Evolutionary conservation across 1,284 basidiomycete genomes (phyloP), one percentile per base, ranked within the genome.

Genomic region (Apiotrichum siamense): DNA sequence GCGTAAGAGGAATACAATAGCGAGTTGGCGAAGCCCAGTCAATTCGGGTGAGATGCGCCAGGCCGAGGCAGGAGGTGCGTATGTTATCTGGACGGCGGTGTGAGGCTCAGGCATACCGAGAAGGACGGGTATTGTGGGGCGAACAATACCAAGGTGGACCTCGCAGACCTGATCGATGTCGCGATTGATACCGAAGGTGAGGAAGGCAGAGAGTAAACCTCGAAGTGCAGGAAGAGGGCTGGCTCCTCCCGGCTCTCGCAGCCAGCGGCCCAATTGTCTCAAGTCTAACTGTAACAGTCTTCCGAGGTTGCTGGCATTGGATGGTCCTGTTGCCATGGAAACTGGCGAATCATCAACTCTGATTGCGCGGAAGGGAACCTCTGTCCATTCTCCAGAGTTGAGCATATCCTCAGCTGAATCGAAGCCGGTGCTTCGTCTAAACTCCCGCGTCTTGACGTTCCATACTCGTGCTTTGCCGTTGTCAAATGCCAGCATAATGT

Each of bases 371-470:
- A 54, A 54, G 87, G 42, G 43, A 87, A 86, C 69, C 50, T 83
- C 79, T 15, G 73, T 73, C 91, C 89, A 94, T 1, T 78, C 80
- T 2, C 83, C 83, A 54, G 85, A 79, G 1, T 69, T 70, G 4
- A 94, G 64, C 53, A 91, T 77, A 45, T 89, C 88, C 45, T 83
- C 79, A 0, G 85, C 88, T 62, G 88, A 90, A 37, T 86, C 85
- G 2, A 78, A 65, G 4, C 79, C 80, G 76, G 89, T 88, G 0
- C 89, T 88, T 35, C 92, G 77, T 76, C 90, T 81, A 61, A 97
- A 86, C 65, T 96, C 91, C 46, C 81, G 80, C 0, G 84, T 86
- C 52, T 83, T 81, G n/a, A 86, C 75, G 66, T 96, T 88, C 91
- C 94, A 98, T 1, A 93, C 74, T 26, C 94, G 78, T 3, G 87